Evolutionary conservation across 768 basidiomycete genomes (phyloP), one percentile per base, ranked within the genome.

Genomic region (Suillus tomentosus): DNA sequence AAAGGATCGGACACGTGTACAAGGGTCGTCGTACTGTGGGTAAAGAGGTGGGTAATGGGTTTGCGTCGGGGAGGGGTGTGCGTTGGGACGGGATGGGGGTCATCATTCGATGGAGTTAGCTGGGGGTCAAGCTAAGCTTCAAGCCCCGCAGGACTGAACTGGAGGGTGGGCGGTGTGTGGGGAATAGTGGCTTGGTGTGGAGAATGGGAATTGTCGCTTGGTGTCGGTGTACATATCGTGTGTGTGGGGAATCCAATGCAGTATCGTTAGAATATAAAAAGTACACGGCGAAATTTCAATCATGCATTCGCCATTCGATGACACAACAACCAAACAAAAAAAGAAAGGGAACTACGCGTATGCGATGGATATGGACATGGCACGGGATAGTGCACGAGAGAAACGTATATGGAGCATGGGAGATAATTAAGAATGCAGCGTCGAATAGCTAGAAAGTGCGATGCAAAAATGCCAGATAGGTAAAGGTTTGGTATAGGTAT

Each of bases 391-490:
- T 24, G 50, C 50, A 27, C 15, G 24, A 15, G 50, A 51, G 50
- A 17, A 27, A 31, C 4, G 27, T 51, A 31, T 51, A 51, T 53
- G 51, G 65, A 60, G 58, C 65, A 67, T 39, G 58, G 62, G 56
- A 62, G 39, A 61, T 54, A 64, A 61, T 62, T 45, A 67, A 55
- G 62, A 61, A 54, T 54, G 53, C 53, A 54, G 36, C 53, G 63
- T 50, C 62, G 17, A 27, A 45, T 64, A 48, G 66, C 55, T 40
- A 34, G 62, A 48, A 45, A 54, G 36, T 54, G 53, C 53, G 53
- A 54, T 54, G 53, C 53, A 54, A 54, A 54, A 36, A 54, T 54
- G 53, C 53, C 51, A 51, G 27, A 24, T 31, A 53, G 53, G 31
- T 53, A 53, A 9, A 53, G 17, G 31, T 31, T 48, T 22, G 47